Base-by-base conservation (phyloP, 2,329 filamentous ascomycete species). In the Berkeleyomyces basicola region DNA sequence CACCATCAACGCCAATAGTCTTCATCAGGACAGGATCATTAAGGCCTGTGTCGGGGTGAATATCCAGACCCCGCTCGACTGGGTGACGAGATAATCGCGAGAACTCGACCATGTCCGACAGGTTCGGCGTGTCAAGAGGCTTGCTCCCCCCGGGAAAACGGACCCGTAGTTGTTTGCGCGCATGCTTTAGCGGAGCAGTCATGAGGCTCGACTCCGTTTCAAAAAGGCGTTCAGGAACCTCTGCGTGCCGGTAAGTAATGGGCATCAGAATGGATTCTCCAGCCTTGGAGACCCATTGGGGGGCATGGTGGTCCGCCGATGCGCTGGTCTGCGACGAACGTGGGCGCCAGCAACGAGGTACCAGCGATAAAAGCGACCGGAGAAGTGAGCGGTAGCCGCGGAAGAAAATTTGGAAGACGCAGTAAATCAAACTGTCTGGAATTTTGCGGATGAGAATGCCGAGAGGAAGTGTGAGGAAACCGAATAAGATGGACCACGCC, bases 401-500 rank as follows among this genome's bases (percentile, higher is more conserved):
- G n/a, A 66, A 61, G n/a, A 70, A 40, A 4, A 64, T 58, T 4
- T 67, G 64, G 64, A 74, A 73, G 0, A 72, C 63, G 0, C 61
- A 63, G 33, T 69, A 65, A 1, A 74, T 70, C 14, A 70, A 67
- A 1, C 67, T 65, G 33, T 77, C 75, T 0, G 75, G 75, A 0
- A 76, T 69, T 40, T 75, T 72, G 23, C 75, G 72, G 16, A 77
- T 73, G 58, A 75, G 62, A 0, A 74, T 74, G 14, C 75, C 75
- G 75, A 88, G 74, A 0, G 85, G 85, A n/a, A 89, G 74, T 0
- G 84, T 85, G 10, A 89, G 69, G 23, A 81, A 74, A 37, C 86
- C 86, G 37, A 89, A 78, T 0, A 88, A 77, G 62, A 89, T 75
- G 40, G 84, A 87, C 72, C 85, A 83, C 5, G 77, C 85, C 86